phyloP scores from a whole-genome alignment of 495 filamentous ascomycete species.

The Halenospora varia region DNA sequence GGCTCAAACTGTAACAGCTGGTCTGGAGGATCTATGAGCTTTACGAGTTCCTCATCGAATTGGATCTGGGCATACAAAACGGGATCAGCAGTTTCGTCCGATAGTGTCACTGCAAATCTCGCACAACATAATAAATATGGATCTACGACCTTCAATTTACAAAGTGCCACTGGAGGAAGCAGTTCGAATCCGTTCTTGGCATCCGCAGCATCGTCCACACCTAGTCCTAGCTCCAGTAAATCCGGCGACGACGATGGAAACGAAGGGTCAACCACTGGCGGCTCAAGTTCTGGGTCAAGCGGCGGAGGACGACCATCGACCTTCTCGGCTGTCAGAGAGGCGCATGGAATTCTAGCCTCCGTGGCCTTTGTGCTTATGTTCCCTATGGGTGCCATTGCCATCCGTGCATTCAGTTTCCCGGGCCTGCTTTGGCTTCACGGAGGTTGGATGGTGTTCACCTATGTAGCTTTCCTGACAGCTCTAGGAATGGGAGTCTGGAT shows the following conservation, averaged over 20 bases:
- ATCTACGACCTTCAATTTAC: slow-evolving; percentile 52
- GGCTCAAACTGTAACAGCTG: slow-evolving; percentile 45
- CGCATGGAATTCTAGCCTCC: slow-evolving; percentile 39
- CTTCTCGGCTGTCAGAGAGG: slow-evolving; percentile 17
- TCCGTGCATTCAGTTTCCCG: slow-evolving; percentile 39
- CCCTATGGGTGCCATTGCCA: slow-evolving; percentile 53
- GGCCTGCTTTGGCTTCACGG: slow-evolving; percentile 54
- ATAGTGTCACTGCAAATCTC: slow-evolving; percentile 45
- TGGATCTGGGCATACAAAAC: slow-evolving; percentile 67
- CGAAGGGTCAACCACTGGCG: not conserved
- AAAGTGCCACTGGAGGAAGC: slow-evolving; percentile 22
- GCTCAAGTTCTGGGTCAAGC: not conserved
- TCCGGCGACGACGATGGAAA: not conserved
- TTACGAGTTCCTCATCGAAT: slow-evolving; percentile 33
- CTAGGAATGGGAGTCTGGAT: slow-evolving; percentile 58
- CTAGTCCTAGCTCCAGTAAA: not conserved
- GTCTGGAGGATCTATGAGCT: slow-evolving; percentile 26
- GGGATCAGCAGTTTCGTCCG: slow-evolving; percentile 54
- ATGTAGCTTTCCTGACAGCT: slow-evolving; percentile 52
- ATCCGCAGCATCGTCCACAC: not conserved
- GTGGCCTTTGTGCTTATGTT: slow-evolving; percentile 50
- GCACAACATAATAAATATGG: slow-evolving; percentile 52
- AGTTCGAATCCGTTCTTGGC: slow-evolving; percentile 48
- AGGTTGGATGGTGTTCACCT: slow-evolving; percentile 52
- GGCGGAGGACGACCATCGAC: not conserved